Evolutionary conservation across 2,329 filamentous ascomycete species (phyloP), one percentile per base, ranked within the genome.

Genomic region (Hypoxylon sp.): DNA sequence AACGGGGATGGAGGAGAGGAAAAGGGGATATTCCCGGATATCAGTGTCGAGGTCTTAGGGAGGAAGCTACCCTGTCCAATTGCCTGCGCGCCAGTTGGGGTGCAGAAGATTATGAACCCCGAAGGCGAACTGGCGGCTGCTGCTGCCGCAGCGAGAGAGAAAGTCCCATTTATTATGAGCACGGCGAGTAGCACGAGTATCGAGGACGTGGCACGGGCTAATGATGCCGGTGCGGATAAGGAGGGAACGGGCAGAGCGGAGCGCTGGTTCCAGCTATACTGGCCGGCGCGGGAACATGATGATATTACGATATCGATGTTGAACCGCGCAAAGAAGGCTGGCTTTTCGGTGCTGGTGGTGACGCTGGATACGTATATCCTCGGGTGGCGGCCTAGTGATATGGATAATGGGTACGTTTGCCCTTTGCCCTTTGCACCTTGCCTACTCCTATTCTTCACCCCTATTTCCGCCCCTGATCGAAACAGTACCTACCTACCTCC

Each of bases 231-330:
- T 0, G 64, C 31, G 6, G 40, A 13, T n/a, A 37, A 37, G 35
- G 27, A 40, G 2, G 51, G n/a, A 1, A 31, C 8, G 35, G 58
- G 25, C 20, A 20, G 20, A 3, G 66, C 55, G 25, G 60, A 68
- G 51, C 68, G 74, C 2, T 77, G 71, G 74, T 76, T 69, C 33
- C 74, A 77, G 69, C 64, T 77, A n/a, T 77, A 77, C 57, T 77
- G 75, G 75, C 74, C 74, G 1, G 54, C 62, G 37, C 68, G 71
- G 11, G 70, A 71, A 22, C 56, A 75, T 13, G 68, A 70, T 17
- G 74, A 76, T 25, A 70, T 76, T 10, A 76, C 75, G 2, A 31
- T 67, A 8, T 76, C 74, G 37, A 49, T 77, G 27, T 66, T 76
- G 10, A 17, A 56, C 2, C 66, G 75, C 1, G 75, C 74, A 30